phyloP scores from a whole-genome alignment of 208 protist species.

The Acanthamoeba culbertsoni region DNA sequence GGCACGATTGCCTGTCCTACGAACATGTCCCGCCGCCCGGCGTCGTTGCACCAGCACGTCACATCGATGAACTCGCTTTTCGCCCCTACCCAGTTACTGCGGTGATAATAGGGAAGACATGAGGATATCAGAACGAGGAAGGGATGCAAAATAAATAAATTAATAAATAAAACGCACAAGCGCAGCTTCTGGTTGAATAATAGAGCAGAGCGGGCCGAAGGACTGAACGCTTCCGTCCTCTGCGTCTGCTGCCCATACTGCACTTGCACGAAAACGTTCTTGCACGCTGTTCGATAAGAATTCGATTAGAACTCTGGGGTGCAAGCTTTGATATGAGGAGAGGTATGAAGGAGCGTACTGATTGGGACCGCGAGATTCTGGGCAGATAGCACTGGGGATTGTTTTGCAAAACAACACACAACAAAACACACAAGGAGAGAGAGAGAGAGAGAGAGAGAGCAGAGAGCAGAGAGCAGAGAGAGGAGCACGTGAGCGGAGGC shows the following conservation, averaged over 20 bases:
- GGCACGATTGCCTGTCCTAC: not conserved
- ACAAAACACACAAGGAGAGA: not conserved
- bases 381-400: not conserved
- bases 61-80: slow-evolving; percentile 10
- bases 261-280: not conserved
- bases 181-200: slow-evolving; percentile 10
- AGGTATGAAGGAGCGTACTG: not conserved
- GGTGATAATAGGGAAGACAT: not conserved
- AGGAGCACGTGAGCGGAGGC: not conserved
- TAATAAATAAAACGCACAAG: not conserved
- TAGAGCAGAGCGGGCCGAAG: not conserved
- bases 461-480: not conserved
- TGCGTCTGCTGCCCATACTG: not conserved
- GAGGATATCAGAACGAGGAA: not conserved
- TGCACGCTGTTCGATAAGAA: not conserved
- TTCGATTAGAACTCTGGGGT: not conserved
- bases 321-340: not conserved
- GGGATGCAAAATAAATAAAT: not conserved
- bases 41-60: not conserved
- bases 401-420: not conserved
- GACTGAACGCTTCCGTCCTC: not conserved
- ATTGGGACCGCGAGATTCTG: not conserved
- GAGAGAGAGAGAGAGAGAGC: not conserved
- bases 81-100: not conserved
- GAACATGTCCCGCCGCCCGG: not conserved